Evolutionary conservation across 306 rosid genomes (phyloP).

Genomic region (Quercus dentata): DNA sequence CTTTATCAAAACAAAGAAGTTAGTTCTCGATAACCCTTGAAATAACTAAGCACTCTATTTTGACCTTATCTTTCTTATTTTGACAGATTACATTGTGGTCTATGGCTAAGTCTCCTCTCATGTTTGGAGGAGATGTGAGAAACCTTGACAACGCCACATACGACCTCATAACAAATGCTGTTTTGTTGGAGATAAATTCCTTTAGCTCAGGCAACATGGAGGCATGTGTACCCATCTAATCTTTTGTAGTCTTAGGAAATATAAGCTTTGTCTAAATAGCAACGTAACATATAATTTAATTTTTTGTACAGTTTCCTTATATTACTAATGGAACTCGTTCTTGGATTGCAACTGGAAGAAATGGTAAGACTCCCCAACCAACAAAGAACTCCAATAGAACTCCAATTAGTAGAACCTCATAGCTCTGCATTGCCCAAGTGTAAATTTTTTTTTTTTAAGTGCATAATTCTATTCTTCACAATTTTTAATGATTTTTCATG

Average conservation of each 20-base stretch:
- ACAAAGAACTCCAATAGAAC: neutral
- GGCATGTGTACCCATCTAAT: conserved; percentile 45
- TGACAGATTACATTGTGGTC: conserved; percentile 87
- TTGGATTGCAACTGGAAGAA: conserved; percentile 83
- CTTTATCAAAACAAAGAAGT: neutral
- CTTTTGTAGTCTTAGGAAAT: neutral
- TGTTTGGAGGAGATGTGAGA: conserved; percentile 95
- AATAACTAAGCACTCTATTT: conserved; percentile 4
- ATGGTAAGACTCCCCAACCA: conserved; percentile 34
- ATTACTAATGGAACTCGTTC: conserved; percentile 59
- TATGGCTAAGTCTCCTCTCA: conserved; percentile 92
- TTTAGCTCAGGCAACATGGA: conserved; percentile 77
- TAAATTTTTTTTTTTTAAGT: too few relatives aligned
- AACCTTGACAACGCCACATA: conserved; percentile 48
- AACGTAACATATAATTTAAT: neutral
- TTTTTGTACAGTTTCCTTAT: conserved; percentile 64
- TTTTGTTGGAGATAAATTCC: conserved; percentile 65
- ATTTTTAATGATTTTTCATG: too few relatives aligned
- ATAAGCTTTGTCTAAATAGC: conserved; percentile 3
- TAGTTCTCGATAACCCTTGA: conserved; percentile 6
- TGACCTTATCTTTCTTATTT: conserved; percentile 12
- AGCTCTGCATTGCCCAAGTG: neutral
- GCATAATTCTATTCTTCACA: neutral
- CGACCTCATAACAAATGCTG: conserved; percentile 62
- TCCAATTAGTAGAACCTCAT: conserved; percentile 1